Base-by-base conservation (phyloP, 306 rosid species). In the Quercus engelmannii region DNA sequence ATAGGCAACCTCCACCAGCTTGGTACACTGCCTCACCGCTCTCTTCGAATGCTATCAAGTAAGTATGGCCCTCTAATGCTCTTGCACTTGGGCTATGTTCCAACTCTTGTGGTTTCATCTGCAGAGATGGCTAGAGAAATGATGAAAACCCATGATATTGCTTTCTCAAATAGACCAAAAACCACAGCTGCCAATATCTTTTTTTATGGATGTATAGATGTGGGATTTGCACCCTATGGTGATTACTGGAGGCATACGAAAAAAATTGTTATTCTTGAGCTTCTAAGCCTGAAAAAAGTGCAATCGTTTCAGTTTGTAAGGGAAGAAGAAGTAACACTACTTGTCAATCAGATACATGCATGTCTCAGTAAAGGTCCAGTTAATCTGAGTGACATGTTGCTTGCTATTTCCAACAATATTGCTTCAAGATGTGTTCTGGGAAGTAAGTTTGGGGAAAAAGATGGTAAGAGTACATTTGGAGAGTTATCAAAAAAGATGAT, bases 241-340 rank as follows among this genome's bases (percentile, higher is more conserved):
- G 87, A 87, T 55, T 71, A 74, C 6, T 87, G 88, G 91, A 81
- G 77, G 33, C 79, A 81, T 3, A 78, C 65, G 18, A 71, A 73
- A 9, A 88, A 79, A 46, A 3, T 83, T 0, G 79, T 70, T 61
- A 86, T 88, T 13, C 23, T 74, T 21, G 78, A 79, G 38, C 86
- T 88, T 74, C 55, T 88, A 13, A 85, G 91, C 78, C 26, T 20
- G 0, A 85, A 78, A 46, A 81, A 79, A 43, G 84, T 88, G 15
- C 61, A 55, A 11, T 68, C 75, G 0, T 83, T 81, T 58, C 77
- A 76, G 19, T 57, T 13, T 28, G 57, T 78, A 0, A 51, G 79
- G 43, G 69, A 76, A 3, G 70, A 88, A 49, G 91, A 81, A 25
- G 76, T 55, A 15, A 63, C 70, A 0, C 70, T 28, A 0, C 6